Base-by-base conservation (phyloP, 768 basidiomycete genomes). In the Lactarius hatsudake region DNA sequence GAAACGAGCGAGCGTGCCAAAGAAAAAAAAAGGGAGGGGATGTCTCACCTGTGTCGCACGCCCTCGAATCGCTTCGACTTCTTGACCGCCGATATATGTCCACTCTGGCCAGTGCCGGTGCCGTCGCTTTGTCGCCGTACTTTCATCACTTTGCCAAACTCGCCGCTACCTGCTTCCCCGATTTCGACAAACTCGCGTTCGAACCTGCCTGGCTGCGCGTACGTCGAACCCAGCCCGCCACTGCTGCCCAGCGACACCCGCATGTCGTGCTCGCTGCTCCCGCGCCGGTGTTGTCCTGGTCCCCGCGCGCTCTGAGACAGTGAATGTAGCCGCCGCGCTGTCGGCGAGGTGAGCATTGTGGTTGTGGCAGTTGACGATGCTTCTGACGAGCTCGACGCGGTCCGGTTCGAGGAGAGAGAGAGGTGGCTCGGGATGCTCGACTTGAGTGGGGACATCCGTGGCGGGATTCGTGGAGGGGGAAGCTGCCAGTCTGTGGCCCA, bases 1-100 rank as follows among this genome's bases (percentile, higher is more conserved):
- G 64, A 45, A 56, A 61, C 28, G 23, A n/a, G 7, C 26, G 42
- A 60, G 8, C 28, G 18, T n/a, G 18, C 20, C 15, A 51, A 68
- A 66, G 72, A 63, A 57, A 8, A 30, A 57, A 48, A 20, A 9
- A 45, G 6, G 20, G 36, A 63, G 69, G 64, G 61, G 64, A 43
- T 17, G 36, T 79, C 87, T 73, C 76, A 96, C 92, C 96, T 84
- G 79, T 97, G 96, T 77, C 91, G 89, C 48, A 84, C 85, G 32
- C 96, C 96, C 73, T 94, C 91, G 72, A 97, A 96, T 38, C 86
- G 84, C 79, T 96, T 95, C 36, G 93, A 96, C 75, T 92, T 91
- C 82, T 99, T 99, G 73, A 99, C 87, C 12, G 96, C 96, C 76
- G 84, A 96, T 40, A 93, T 77, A 58, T 79, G 71, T 20, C 71